Conservation (phyloP, 2,329 filamentous ascomycete genomes). For the Microascus cirrosus region DNA sequence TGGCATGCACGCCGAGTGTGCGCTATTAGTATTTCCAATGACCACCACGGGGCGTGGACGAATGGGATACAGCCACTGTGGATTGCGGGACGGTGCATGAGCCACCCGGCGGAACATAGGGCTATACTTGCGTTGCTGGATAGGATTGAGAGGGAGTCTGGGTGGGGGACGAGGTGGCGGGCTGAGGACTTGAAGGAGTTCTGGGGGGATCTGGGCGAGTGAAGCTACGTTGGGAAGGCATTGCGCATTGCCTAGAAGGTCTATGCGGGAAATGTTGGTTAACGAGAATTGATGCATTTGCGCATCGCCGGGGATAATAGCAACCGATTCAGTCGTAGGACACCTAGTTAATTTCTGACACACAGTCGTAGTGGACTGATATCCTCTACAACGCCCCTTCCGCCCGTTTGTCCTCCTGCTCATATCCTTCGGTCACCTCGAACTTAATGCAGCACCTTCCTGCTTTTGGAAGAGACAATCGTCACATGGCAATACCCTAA, state of each 20-base stretch:
- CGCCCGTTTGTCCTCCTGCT: too few relatives aligned
- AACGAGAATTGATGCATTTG: conserved; percentile 14
- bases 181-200: conserved; percentile 38
- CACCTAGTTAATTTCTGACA: too few relatives aligned
- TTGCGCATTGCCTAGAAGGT: not conserved
- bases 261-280: not conserved
- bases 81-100: conserved; percentile 40
- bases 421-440: too few relatives aligned
- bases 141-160: conserved; percentile 38
- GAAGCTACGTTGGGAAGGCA: not conserved
- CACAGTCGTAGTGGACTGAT: too few relatives aligned
- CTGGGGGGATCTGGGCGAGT: conserved; percentile 25
- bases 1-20: conserved; percentile 43
- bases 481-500: too few relatives aligned
- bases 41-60: conserved; percentile 40
- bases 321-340: too few relatives aligned
- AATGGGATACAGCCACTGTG: conserved; percentile 43
- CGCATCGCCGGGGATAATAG: not conserved
- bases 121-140: conserved; percentile 33
- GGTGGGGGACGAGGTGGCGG: conserved; percentile 41
- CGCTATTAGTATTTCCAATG: conserved; percentile 39
- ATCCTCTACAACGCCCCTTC: too few relatives aligned
- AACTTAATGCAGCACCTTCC: too few relatives aligned
- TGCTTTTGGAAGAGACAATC: too few relatives aligned
- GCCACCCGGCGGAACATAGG: conserved; percentile 28